Base-by-base conservation (phyloP, 495 filamentous ascomycete species). In the Pyrenopolyporus hunteri region DNA sequence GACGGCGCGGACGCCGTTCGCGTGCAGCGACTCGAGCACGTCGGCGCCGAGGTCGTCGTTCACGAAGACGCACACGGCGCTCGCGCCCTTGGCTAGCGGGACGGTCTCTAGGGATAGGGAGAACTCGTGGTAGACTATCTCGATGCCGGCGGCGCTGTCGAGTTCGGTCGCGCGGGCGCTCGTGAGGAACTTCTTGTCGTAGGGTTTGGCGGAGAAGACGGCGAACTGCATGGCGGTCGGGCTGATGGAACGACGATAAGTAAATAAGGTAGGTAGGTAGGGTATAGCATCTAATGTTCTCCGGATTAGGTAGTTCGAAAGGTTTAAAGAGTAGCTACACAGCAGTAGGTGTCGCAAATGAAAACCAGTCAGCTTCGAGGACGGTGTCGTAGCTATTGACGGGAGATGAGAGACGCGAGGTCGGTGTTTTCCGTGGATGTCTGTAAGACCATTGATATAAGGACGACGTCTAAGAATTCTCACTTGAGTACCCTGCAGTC, bases 21-120 rank as follows among this genome's bases (percentile, higher is more conserved):
- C 52, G 59, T 77, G 70, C 2, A 89, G 76, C 6, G 76, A 73
- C 35, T 71, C 59, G 25, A 88, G 76, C 43, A 89, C 84, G 1
- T 66, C 56, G 2, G 64, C 77, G 54, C 78, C 65, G 31, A 87
- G 76, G 4, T 66, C 74, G 73, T 89, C 87, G 74, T 89, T 89
- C 53, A 90, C 87, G 69, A 89, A 90, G 68, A 85, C 85, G 74
- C 87, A 89, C 47, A 90, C 76, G 50, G 86, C 87, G 29, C 77
- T 72, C 57, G 80, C 74, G 52, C 72, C 81, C 7, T 67, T 57
- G 1, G 84, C 84, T 16, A 89, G 78, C 1, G 81, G 51, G 0
- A 78, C 83, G 6, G 87, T 89, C 19, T 85, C 77, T 39, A 70
- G 37, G n/a, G 73, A 75, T 1, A 87, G 77, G 6, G 83, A 57